Evolutionary conservation across 106 monocot genomes (phyloP).

Genomic region (Phalaenopsis aphrodite): DNA sequence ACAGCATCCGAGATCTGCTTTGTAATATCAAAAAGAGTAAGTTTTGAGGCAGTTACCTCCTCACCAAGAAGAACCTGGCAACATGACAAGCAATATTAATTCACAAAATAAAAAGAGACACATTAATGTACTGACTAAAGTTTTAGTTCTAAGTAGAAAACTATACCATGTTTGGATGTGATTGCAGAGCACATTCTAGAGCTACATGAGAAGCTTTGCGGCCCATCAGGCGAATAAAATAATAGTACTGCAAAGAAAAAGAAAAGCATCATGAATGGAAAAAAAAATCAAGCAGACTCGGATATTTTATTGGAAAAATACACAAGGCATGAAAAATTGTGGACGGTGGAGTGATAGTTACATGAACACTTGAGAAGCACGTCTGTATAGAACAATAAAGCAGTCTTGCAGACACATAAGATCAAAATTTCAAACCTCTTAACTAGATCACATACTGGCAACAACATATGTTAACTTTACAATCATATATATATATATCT

Average conservation of each 20-base stretch:
- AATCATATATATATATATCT: background rate
- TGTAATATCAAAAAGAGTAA: constrained; percentile 48
- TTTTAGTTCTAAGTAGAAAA: background rate
- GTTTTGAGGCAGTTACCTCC: constrained; percentile 50
- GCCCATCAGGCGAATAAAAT: constrained; percentile 83
- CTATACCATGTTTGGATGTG: constrained; percentile 69
- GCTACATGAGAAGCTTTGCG: constrained; percentile 76
- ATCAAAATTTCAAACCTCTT: background rate
- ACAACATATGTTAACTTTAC: background rate
- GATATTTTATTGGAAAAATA: background rate
- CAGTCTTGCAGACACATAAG: background rate
- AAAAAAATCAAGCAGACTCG: background rate
- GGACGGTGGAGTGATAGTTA: background rate
- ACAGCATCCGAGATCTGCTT: constrained; percentile 49
- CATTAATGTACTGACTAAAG: background rate
- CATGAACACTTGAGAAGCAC: background rate
- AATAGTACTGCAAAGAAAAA: constrained; percentile 62
- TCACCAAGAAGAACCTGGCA: constrained; percentile 60
- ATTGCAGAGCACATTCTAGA: constrained; percentile 72
- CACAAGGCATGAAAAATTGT: background rate
- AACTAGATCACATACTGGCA: background rate
- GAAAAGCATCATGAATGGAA: background rate
- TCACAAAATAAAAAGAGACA: background rate
- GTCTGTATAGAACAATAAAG: background rate
- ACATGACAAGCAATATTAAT: background rate